phyloP scores from a whole-genome alignment of 2,329 filamentous ascomycete genomes.

The Pseudocercospora cruenta region DNA sequence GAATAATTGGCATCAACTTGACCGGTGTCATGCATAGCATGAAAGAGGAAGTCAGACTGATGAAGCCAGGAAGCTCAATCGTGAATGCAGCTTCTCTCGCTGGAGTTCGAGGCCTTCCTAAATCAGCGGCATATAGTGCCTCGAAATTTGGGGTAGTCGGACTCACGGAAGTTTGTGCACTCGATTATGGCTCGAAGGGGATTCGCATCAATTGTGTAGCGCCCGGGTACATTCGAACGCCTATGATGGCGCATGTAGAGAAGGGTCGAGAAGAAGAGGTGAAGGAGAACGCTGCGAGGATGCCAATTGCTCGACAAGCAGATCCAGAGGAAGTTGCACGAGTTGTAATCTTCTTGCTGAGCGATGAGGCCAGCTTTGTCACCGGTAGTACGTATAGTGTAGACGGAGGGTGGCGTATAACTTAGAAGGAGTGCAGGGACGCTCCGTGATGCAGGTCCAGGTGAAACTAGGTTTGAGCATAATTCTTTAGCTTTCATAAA shows the following conservation, averaged over 20 bases:
- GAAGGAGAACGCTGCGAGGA: too few relatives aligned
- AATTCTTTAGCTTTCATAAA: not conserved
- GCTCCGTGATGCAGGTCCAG: not conserved
- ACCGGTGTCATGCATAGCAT: not conserved
- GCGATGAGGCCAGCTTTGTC: not conserved
- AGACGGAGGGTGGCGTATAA: not conserved
- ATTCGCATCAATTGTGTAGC: too few relatives aligned
- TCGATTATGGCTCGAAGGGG: too few relatives aligned
- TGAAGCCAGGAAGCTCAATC: not conserved
- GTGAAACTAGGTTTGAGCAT: not conserved
- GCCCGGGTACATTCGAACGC: too few relatives aligned
- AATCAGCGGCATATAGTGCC: too few relatives aligned
- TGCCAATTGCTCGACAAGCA: not conserved
- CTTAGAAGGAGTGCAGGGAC: too few relatives aligned
- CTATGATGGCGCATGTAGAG: too few relatives aligned
- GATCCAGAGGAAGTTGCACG: not conserved
- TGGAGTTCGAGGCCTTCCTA: too few relatives aligned
- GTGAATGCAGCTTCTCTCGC: too few relatives aligned
- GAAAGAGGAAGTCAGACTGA: not conserved
- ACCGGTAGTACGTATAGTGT: not conserved
- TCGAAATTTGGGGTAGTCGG: too few relatives aligned
- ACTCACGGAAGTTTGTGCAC: too few relatives aligned
- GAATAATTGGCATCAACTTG: not conserved
- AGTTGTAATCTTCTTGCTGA: not conserved
- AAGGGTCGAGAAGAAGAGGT: too few relatives aligned